Evolutionary conservation across 1,284 basidiomycete species (phyloP).

Genomic region (Dichomitus squalens): DNA sequence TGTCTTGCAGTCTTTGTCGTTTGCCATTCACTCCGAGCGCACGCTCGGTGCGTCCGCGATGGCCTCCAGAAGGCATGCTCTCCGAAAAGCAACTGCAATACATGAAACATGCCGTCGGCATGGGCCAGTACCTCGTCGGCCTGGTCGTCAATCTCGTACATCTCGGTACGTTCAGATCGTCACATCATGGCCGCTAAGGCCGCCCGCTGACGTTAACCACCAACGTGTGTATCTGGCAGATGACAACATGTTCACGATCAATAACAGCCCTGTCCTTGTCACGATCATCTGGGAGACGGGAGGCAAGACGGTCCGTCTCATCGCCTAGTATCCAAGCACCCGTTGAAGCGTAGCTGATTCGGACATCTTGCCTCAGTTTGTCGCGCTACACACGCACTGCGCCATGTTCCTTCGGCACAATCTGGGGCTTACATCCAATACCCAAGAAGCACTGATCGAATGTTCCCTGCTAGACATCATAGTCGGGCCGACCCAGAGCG

Average conservation of each 20-base stretch:
- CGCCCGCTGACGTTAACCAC: not conserved
- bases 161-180: constrained; percentile 1
- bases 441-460: constrained; percentile 9
- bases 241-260: constrained; percentile 12
- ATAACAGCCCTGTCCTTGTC: constrained; percentile 1
- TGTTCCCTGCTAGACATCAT: constrained; percentile 24
- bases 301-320: constrained; percentile 10
- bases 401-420: constrained; percentile 22
- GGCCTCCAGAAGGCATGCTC: constrained; percentile 23
- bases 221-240: constrained; percentile 2
- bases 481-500: constrained; percentile 22
- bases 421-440: constrained; percentile 9
- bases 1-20: constrained; percentile 31
- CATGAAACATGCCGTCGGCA: constrained; percentile 19
- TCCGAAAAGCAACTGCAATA: constrained; percentile 23
- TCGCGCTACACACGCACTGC: constrained; percentile 23
- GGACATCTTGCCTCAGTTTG: constrained; percentile 12
- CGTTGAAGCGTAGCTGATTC: not conserved
- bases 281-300: constrained; percentile 17
- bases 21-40: constrained; percentile 29
- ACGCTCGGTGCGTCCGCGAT: constrained; percentile 15
- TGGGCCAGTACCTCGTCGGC: constrained; percentile 19
- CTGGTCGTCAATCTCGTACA: constrained; percentile 6
- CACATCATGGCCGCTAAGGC: not conserved
- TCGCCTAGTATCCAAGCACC: not conserved